phyloP scores from a whole-genome alignment of 2,329 filamentous ascomycete species.

The Nemania sp. region DNA sequence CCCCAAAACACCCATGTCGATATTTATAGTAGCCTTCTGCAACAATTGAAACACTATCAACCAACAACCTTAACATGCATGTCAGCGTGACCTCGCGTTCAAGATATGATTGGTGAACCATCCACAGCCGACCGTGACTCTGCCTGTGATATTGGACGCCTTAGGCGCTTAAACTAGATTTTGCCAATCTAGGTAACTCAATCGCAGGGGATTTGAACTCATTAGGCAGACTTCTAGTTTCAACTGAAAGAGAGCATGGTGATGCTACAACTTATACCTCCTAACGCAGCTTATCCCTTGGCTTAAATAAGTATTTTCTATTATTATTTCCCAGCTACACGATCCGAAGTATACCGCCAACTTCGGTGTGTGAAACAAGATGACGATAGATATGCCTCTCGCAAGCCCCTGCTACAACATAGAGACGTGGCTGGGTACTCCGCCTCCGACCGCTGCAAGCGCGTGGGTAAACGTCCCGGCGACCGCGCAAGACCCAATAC shows the following conservation, averaged over 20 bases:
- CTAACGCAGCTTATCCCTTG: background rate
- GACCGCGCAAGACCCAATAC: too few relatives aligned
- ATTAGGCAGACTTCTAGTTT: background rate
- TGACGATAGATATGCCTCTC: background rate
- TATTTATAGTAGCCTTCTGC: slow-evolving; percentile 9
- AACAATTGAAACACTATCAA: slow-evolving; percentile 14
- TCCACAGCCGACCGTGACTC: background rate
- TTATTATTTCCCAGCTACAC: background rate
- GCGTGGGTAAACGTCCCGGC: background rate
- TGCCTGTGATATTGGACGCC: background rate
- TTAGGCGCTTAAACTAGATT: slow-evolving; percentile 6
- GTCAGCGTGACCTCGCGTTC: slow-evolving; percentile 10
- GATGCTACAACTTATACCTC: background rate
- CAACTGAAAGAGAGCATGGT: background rate
- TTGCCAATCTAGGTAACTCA: background rate
- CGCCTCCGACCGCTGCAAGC: background rate
- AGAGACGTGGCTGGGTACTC: background rate
- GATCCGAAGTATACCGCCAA: background rate
- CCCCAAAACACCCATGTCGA: background rate
- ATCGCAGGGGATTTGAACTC: background rate
- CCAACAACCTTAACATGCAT: slow-evolving; percentile 27
- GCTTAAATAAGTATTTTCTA: background rate
- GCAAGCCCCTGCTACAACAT: too few relatives aligned
- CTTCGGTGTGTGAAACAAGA: background rate
- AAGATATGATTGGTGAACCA: slow-evolving; percentile 14